Base-by-base conservation (phyloP, 306 rosid species). In the Mimosa bimucronata region DNA sequence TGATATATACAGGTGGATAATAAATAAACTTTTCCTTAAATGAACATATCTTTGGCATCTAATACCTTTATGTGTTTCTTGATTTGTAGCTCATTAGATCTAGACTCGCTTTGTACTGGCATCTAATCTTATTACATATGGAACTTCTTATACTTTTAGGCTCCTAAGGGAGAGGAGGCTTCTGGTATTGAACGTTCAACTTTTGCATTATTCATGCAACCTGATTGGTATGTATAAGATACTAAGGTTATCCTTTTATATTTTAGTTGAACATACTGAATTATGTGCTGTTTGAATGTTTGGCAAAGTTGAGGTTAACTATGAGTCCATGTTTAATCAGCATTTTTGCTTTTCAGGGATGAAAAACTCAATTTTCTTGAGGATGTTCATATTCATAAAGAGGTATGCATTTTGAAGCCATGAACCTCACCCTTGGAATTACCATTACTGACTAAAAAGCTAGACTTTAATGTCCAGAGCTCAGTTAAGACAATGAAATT, bases 201-300 rank as follows among this genome's bases (percentile, higher is more conserved):
- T 69, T 95, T 90, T 84, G 98, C 98, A 50, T 83, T 95, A 34
- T 95, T 95, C 84, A 95, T 95, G 99, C 99, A 95, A 74, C 98
- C 96, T 13, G 94, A 95, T 82, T 95, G 98, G 98, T 95, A 85
- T 60, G 88, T 71, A 88, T 71, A 46, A 57, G 37, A 66, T 78
- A 19, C 40, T 62, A 45, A 52, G 57, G 66, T 68, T 73, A 61
- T 71, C 5, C 58, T 66, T 53, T 53, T 53, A 19, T 10, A n/a
- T 10, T 7, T 38, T 30, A 60, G 79, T 69, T 79, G 45, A 75
- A 23, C 66, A n/a, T 29, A 73, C 74, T 71, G 73, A 61, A 28
- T 29, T 61, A 7, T 0, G 67, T 62, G 14, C 50, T 64, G 29
- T 66, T 71, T 38, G 25, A 82, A 74, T 15, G 6, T 52, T 21